These are phyloP conservation scores for Tylopilus vinaceipallidus DNA, from an alignment of 768 basidiomycete genomes.

Conservation along the genomic window DNA sequence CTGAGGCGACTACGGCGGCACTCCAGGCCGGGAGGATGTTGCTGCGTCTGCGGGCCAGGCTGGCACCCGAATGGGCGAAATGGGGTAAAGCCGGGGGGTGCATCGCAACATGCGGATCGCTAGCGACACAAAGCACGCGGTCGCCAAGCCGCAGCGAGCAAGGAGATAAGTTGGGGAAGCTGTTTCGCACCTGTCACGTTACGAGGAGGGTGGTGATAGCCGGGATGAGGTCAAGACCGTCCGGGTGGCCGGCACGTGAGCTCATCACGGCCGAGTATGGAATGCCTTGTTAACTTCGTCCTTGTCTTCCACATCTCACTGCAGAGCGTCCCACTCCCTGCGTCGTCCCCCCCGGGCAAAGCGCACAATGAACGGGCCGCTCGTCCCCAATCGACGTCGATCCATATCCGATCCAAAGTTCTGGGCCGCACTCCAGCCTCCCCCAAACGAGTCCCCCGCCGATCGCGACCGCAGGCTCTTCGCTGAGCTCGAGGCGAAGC, in stretches of 20 bases:
- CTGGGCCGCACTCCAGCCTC: slow-evolving; percentile 63
- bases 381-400: slow-evolving; percentile 39
- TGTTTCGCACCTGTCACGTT: neutral
- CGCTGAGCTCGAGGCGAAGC: slow-evolving; percentile 70
- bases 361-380: slow-evolving; percentile 23
- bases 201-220: neutral
- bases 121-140: neutral
- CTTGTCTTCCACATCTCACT: slow-evolving; percentile 16
- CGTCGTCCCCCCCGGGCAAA: slow-evolving; percentile 3
- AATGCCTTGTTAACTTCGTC: slow-evolving; percentile 20
- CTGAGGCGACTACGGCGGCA: neutral
- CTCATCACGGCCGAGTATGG: slow-evolving; percentile 21
- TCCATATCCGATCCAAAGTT: slow-evolving; percentile 66
- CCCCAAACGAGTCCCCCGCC: slow-evolving; percentile 64
- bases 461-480: slow-evolving; percentile 64
- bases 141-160: slow-evolving; percentile 1
- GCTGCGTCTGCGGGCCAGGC: neutral
- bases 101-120: neutral
- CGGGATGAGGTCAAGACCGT: slow-evolving; percentile 2
- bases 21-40: neutral
- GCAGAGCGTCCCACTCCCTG: slow-evolving; percentile 17
- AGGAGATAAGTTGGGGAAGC: too few relatives aligned
- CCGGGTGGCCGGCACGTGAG: slow-evolving; percentile 26
- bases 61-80: too few relatives aligned
- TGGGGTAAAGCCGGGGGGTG: neutral